Evolutionary conservation across 1,284 basidiomycete genomes (phyloP).

Genomic region (Apiotrichum laibachii): DNA sequence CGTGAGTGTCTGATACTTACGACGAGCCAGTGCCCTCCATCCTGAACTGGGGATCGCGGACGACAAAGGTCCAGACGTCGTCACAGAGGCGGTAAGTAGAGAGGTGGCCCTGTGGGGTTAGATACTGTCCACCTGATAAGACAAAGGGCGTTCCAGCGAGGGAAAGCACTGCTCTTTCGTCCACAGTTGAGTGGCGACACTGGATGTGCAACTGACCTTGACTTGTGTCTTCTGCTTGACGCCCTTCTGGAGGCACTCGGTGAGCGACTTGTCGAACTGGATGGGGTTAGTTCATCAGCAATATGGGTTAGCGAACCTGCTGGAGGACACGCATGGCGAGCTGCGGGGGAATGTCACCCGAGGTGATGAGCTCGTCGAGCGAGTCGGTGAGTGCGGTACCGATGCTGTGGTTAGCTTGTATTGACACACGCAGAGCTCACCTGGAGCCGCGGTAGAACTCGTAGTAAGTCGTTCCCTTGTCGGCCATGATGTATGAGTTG

Average conservation of each 20-base stretch:
- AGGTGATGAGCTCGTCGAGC: slow-evolving; percentile 96
- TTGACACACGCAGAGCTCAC: slow-evolving; percentile 16
- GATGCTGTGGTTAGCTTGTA: slow-evolving; percentile 60
- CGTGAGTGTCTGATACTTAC: slow-evolving; percentile 34
- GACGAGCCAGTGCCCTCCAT: slow-evolving; percentile 71
- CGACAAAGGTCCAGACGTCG: slow-evolving; percentile 96
- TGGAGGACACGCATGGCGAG: slow-evolving; percentile 94
- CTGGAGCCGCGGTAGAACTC: slow-evolving; percentile 71
- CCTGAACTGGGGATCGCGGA: slow-evolving; percentile 86
- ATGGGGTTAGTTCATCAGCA: background rate
- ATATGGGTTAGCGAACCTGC: slow-evolving; percentile 64
- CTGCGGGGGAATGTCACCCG: slow-evolving; percentile 94
- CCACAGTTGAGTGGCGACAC: background rate
- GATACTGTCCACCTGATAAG: background rate
- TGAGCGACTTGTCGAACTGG: slow-evolving; percentile 91
- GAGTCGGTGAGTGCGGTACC: slow-evolving; percentile 98
- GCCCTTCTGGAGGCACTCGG: slow-evolving; percentile 82
- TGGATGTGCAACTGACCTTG: slow-evolving; percentile 60
- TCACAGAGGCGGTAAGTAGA: slow-evolving; percentile 91
- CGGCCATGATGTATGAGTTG: slow-evolving; percentile 28
- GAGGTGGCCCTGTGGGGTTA: slow-evolving; percentile 68
- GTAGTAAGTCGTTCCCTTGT: slow-evolving; percentile 64
- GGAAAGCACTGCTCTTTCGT: too few species aligned
- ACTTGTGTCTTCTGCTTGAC: slow-evolving; percentile 89
- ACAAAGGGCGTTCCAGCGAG: too few species aligned